These are phyloP conservation scores for Colletotrichum limetticola DNA, from an alignment of 2,329 filamentous ascomycete genomes.

Conservation along the genomic window DNA sequence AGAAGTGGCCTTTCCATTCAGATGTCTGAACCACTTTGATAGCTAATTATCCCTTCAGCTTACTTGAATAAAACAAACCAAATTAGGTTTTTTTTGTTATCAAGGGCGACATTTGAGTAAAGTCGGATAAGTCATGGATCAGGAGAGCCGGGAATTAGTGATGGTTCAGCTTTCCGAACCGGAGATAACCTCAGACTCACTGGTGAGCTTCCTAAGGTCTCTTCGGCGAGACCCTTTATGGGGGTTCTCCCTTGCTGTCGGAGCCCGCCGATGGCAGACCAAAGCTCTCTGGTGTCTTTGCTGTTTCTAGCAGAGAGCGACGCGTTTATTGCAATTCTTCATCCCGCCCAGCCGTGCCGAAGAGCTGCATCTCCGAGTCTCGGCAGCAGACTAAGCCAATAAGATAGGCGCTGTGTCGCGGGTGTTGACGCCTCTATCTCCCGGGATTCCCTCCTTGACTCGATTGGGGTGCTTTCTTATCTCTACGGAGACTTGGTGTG, in stretches of 20 bases:
- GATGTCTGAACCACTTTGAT: not conserved
- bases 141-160: not conserved
- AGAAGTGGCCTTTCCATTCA: not conserved
- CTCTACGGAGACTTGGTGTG: conserved; percentile 13
- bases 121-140: not conserved
- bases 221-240: conserved; percentile 11
- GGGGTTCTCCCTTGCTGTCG: not conserved
- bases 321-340: not conserved
- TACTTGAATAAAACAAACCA: not conserved
- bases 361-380: conserved; percentile 25
- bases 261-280: conserved; percentile 25
- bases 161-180: not conserved
- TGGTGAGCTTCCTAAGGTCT: not conserved
- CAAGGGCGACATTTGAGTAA: not conserved
- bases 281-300: not conserved
- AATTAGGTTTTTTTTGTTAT: not conserved
- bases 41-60: not conserved
- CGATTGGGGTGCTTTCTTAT: conserved; percentile 24
- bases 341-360: not conserved
- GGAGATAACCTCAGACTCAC: not conserved
- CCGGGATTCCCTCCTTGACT: conserved; percentile 1
- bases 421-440: conserved; percentile 14
- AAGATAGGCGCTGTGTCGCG: not conserved
- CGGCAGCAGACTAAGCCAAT: conserved; percentile 24
- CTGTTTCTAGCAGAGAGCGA: not conserved